Evolutionary conservation across 176 grass and related monocot species (phyloP), one percentile per base, ranked within the genome.

Genomic region (Avena sativa): DNA sequence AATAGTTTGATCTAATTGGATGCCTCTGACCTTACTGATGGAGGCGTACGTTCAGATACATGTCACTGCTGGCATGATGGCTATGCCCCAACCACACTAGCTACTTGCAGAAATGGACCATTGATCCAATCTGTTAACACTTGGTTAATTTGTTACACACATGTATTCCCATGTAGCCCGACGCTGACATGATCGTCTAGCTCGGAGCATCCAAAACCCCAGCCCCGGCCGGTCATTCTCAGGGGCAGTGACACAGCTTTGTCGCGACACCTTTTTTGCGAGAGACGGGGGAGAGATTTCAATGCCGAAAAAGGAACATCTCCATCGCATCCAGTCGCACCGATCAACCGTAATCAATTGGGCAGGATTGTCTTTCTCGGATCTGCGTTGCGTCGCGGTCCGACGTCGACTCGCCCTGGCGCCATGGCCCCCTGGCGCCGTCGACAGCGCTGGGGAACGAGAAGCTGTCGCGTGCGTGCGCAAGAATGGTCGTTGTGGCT

Each of bases 311-410:
- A 78, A 25, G 61, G 25, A 66, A 65, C 46, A 65, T 75, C 55
- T 36, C 19, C 2, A 46, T 64, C 80, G 43, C 9, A 6, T 49
- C 9, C 16, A 9, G 34, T 55, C 46, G 25, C 38, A 21, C 57
- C 47, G 83, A 51, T 75, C 71, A 9, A 51, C 57, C 7, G 57
- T 51, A 52, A 72, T 71, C 15, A 49, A n/a, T 70, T 20, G 15
- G 57, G 16, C 71, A 61, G 53, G 30, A 2, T 86, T 86, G 79
- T 90, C 84, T 87, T 56, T 73, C 79, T 64, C 40, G 46, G 73
- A 71, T 32, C 84, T 48, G 71, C 68, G 44, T 71, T 15, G 40
- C 40, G 40, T 43, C 40, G 40, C 40, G 40, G 40, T 43, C 5
- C 40, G 40, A 43, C 40, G 40, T 14, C 80, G 80, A 83, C 61